Evolutionary conservation across 108 stramenopile genomes (phyloP), one percentile per base, ranked within the genome.

Genomic region (Skeletonema menzelii): DNA sequence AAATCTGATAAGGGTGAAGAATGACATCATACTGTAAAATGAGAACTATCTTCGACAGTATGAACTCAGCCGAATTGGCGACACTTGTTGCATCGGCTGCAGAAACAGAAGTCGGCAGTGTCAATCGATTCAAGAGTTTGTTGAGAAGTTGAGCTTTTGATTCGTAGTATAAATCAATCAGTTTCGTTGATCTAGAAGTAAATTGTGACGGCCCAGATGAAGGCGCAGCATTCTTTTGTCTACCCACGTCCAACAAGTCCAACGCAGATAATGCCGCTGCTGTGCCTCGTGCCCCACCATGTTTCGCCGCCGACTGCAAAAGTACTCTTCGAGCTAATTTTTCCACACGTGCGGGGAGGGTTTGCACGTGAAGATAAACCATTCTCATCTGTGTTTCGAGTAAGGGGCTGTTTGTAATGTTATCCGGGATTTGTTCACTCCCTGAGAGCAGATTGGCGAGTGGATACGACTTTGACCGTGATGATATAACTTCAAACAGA

Each of bases 11-110:
- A 2, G 95, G 92, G 59, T 95, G 84, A 31, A 95, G 59, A 61
- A 95, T 80, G 38, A 93, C 87, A 70, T 95, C 92, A 59, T 92
- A 83, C 65, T 95, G 95, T 59, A 95, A 64, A 75, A 95, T 88
- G 37, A 83, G 62, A 10, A 95, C 89, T 76, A 95, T 95, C 53
- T 91, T 86, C 47, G 83, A 83, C 49, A 93, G 68, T 53, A 93
- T 85, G 5, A 75, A 67, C 72, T 92, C 93, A 19, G 88, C 87
- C 12, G 72, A 75, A 62, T 78, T 65, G 7, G 88, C 73, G 8
- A 76, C 79, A 28, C 67, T 62, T 56, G 61, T 40, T 32, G 72
- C 72, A 65, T 82, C 76, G 24, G 62, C 56, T 6, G 65, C 72
- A 30, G 76, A 55, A 5, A 56, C 37, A 49, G 75, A 47, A 4